phyloP scores from a whole-genome alignment of 2,329 filamentous ascomycete genomes.

The Pseudofabraea citricarpa region DNA sequence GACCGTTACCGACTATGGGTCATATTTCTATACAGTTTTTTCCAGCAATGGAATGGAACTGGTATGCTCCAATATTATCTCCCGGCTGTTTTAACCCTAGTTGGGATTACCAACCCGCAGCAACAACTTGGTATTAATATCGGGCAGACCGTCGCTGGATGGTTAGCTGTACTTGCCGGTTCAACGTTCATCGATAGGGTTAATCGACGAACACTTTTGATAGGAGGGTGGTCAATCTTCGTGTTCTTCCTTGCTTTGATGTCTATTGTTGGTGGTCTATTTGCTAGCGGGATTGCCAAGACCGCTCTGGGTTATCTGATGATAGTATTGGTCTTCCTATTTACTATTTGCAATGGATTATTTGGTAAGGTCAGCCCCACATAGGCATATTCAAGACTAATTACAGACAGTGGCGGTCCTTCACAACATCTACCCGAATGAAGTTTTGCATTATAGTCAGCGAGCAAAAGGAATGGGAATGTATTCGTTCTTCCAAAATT shows the following conservation, averaged over 20 bases:
- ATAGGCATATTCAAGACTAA: background rate
- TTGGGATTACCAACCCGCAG: constrained; percentile 1
- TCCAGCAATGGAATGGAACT: background rate
- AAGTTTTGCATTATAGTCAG: constrained; percentile 37
- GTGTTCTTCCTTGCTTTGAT: background rate
- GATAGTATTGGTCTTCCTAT: background rate
- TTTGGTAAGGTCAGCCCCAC: background rate
- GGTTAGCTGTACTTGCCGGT: background rate
- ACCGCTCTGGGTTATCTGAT: background rate
- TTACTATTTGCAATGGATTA: background rate
- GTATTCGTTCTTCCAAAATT: constrained; percentile 39
- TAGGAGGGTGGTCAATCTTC: background rate
- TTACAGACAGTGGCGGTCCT: constrained; percentile 13
- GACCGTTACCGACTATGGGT: background rate
- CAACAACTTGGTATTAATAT: constrained; percentile 2
- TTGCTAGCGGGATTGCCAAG: background rate
- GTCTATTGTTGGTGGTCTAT: background rate
- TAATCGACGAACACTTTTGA: background rate
- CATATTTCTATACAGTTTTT: background rate
- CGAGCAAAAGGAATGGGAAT: constrained; percentile 41
- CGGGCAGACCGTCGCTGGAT: background rate
- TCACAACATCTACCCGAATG: constrained; percentile 42
- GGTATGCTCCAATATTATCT: constrained; percentile 3
- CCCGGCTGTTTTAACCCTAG: background rate
- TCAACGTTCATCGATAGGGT: background rate